Base-by-base conservation (phyloP, 208 protist genomes). In the Wallacemonas sp. region DNA sequence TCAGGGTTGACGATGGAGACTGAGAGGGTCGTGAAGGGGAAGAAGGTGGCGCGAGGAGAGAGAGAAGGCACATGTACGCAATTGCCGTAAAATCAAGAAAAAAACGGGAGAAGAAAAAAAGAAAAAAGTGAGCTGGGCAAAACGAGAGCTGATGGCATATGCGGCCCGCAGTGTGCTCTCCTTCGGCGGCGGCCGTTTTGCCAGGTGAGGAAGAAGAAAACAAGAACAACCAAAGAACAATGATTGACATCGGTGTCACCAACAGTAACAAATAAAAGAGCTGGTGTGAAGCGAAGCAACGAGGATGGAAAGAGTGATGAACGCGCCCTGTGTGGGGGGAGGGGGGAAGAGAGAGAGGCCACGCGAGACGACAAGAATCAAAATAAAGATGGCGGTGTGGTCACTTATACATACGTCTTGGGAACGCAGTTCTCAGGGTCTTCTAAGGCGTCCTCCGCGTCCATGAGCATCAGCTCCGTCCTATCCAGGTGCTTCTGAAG, bases 381-480 rank as follows among this genome's bases (percentile, higher is more conserved):
- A 57, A 57, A 5, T n/a, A 57, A 37, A 57, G 48, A 55, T 21
- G 10, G 30, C 5, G 19, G 48, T 6, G 39, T 19, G 10, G 4
- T 8, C 17, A 3, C 30, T 59, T 73, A 85, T 19, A 89, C 68
- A 58, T 92, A 92, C 4, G 79, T 87, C 38, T 84, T 88, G 10
- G 85, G 81, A n/a, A 83, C 78, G 48, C 70, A 74, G 21, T 70
- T 63, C 36, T 78, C 67, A 15, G 82, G 82, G 53, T 81, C 76
- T 33, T 74, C 71, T 1, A 92, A 65, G 48, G 86, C 86, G 8
- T 67, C 66, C 79, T 89, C 67, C 32, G 73, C 76, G 60, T 92
- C 85, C 1, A 62, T 21, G 37, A 83, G 38, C 82, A 92, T 92
- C 33, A 85, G 54, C 62, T 81, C 66, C 12, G 87, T 59, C 27